Percentiles rank a stretch among this genome's conserved stretches.
phyloP scores from a whole-genome alignment of 1,139 yeast genomes.

The Tardiomyces blankii region DNA sequence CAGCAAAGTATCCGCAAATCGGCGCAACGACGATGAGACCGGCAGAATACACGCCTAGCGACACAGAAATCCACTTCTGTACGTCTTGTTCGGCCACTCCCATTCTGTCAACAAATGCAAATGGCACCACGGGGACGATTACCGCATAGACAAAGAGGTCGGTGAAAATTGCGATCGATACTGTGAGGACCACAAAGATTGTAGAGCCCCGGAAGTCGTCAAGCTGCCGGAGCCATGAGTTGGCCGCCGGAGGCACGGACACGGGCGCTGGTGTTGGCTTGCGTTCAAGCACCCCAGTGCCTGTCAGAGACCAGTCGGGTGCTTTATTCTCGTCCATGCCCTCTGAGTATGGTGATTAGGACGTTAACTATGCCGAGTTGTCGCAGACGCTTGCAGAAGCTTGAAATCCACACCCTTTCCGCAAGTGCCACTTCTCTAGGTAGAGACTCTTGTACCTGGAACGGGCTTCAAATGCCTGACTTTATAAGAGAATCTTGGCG shows the following conservation, averaged over 20 bases:
- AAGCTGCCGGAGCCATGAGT: background rate
- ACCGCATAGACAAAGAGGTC: background rate
- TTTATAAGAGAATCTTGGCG: too few species aligned
- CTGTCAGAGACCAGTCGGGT: background rate
- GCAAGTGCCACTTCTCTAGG: background rate
- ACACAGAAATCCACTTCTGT: constrained; percentile 4
- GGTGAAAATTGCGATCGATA: constrained; percentile 7
- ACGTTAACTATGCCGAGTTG: too few species aligned
- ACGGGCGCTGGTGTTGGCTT: background rate
- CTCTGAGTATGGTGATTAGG: too few species aligned
- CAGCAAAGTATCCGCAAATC: constrained; percentile 21
- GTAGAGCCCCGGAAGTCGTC: constrained; percentile 21
- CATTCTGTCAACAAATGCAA: constrained; percentile 11
- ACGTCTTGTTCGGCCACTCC: constrained; percentile 9
- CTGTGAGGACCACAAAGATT: constrained; percentile 17
- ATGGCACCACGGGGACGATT: constrained; percentile 14
- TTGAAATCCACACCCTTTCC: background rate
- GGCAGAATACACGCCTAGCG: constrained; percentile 17
- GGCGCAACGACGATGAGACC: constrained; percentile 24
- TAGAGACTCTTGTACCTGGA: background rate
- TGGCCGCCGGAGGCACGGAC: background rate
- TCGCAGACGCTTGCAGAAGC: background rate
- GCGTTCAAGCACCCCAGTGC: background rate
- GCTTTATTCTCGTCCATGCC: background rate
- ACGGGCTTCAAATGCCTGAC: too few species aligned